Percentiles rank a stretch among this genome's conserved stretches.
Conservation (phyloP, 306 rosid genomes). For the Citrullus colocynthis region DNA sequence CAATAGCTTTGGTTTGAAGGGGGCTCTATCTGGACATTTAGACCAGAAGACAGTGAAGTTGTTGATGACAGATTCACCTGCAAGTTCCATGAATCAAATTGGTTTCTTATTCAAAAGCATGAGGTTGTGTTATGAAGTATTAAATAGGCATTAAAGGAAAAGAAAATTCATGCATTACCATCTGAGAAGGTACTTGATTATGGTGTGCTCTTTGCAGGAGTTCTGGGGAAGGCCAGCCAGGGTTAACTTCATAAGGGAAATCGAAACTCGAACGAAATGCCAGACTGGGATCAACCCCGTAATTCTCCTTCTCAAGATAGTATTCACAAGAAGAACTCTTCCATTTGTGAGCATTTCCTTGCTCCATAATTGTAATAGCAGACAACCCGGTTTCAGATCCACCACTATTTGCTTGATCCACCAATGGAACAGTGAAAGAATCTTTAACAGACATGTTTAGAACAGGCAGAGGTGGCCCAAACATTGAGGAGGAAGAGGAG, state of each 20-base stretch:
- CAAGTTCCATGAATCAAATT: constrained; percentile 18
- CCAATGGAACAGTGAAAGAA: constrained; percentile 27
- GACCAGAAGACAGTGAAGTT: constrained; percentile 25
- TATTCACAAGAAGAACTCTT: constrained; percentile 27
- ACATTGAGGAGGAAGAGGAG: constrained; percentile 20
- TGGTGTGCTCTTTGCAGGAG: constrained; percentile 33
- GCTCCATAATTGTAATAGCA: constrained; percentile 15
- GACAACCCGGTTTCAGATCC: constrained; percentile 26
- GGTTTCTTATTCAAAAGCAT: not conserved
- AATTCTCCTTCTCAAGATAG: constrained; percentile 27
- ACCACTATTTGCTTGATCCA: constrained; percentile 12
- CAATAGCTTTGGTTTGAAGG: constrained; percentile 95
- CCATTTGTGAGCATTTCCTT: constrained; percentile 24
- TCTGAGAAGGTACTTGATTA: constrained; percentile 23
- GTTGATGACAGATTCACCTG: constrained; percentile 46
- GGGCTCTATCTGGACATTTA: constrained; percentile 64
- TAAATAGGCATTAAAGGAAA: not conserved
- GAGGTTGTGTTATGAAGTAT: not conserved
- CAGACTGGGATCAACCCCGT: constrained; percentile 29
- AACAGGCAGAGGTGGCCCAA: constrained; percentile 22
- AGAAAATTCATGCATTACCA: constrained; percentile 23
- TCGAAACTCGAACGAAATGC: constrained; percentile 23
- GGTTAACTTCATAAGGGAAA: constrained; percentile 31
- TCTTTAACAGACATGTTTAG: constrained; percentile 19
- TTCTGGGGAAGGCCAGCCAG: constrained; percentile 23